Percentiles rank a stretch among this genome's conserved stretches.
phyloP scores from a whole-genome alignment of 2,329 filamentous ascomycete genomes.

The Cordyceps fumosorosea region DNA sequence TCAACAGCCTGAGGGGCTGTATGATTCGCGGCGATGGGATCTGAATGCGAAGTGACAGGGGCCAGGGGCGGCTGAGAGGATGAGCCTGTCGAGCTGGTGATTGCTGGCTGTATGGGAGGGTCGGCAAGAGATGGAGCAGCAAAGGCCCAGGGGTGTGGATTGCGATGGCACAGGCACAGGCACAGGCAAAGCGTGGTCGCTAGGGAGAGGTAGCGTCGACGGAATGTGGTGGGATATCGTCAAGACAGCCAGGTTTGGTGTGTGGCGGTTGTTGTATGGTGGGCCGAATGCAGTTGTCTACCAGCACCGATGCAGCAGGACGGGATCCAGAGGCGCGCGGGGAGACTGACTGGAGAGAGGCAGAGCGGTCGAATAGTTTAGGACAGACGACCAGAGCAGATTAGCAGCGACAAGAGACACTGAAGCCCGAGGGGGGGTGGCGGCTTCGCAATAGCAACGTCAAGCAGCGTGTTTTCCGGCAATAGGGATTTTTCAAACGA shows the following conservation, averaged over 20 bases:
- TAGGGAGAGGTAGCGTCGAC: slow-evolving; percentile 8
- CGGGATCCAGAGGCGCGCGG: background rate
- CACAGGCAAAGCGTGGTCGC: background rate
- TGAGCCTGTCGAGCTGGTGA: slow-evolving; percentile 8
- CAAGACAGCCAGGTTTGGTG: background rate
- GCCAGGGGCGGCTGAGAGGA: slow-evolving; percentile 5
- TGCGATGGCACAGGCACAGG: background rate
- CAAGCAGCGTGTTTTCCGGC: slow-evolving; percentile 3
- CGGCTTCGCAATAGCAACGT: slow-evolving; percentile 4
- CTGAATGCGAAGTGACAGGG: slow-evolving; percentile 6
- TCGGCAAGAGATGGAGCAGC: slow-evolving; percentile 10
- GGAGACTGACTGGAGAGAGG: background rate
- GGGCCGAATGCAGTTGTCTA: background rate
- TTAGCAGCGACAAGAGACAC: background rate
- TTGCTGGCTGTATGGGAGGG: background rate
- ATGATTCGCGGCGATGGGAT: slow-evolving; percentile 12
- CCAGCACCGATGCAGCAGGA: background rate
- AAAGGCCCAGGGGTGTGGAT: background rate
- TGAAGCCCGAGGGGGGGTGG: background rate
- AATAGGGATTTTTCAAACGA: slow-evolving; percentile 12
- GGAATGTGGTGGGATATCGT: slow-evolving; percentile 8
- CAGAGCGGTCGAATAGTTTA: background rate
- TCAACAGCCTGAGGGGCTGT: background rate
- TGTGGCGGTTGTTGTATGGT: background rate
- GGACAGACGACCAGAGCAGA: slow-evolving; percentile 1